Percentiles rank a stretch among this genome's conserved stretches.
These are phyloP conservation scores for Physaria fendleri DNA, from an alignment of 345 rosid species.

Conservation along the genomic window DNA sequence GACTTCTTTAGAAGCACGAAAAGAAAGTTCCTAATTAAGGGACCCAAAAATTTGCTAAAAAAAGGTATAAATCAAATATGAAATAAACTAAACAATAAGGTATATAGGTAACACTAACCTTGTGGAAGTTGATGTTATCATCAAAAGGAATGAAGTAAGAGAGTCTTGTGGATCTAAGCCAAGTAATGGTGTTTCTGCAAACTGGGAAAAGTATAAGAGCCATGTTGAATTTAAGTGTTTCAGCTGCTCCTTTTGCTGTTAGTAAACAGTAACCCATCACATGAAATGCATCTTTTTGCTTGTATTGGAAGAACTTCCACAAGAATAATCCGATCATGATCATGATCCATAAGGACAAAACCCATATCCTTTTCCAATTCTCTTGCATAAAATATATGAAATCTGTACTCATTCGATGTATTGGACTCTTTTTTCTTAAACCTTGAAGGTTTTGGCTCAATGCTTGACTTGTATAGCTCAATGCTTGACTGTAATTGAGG, in stretches of 20 bases:
- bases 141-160: conserved; percentile 80
- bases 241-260: conserved; percentile 96
- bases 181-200: conserved; percentile 88
- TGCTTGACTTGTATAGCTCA: conserved; percentile 97
- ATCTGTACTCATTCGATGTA: conserved; percentile 50
- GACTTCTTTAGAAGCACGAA: conserved; percentile 21
- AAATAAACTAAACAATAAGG: not conserved
- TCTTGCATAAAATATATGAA: conserved; percentile 60
- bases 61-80: conserved; percentile 30
- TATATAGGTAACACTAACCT: conserved; percentile 44
- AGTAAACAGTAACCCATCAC: conserved; percentile 93
- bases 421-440: conserved; percentile 45
- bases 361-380: conserved; percentile 97
- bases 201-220: conserved; percentile 94
- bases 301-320: conserved; percentile 87
- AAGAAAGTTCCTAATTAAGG: conserved; percentile 27
- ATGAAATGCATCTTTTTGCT: conserved; percentile 54
- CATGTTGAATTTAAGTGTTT: conserved; percentile 92
- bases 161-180: conserved; percentile 84
- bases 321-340: conserved; percentile 77
- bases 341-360: conserved; percentile 62
- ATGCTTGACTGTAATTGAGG: conserved; percentile 86
- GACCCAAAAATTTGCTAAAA: conserved; percentile 25
- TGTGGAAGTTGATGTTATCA: conserved; percentile 97
- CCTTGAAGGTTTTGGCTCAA: conserved; percentile 97